Evolutionary conservation across 2,329 filamentous ascomycete genomes (phyloP).

Genomic region (Calcarisporium arbuscula): DNA sequence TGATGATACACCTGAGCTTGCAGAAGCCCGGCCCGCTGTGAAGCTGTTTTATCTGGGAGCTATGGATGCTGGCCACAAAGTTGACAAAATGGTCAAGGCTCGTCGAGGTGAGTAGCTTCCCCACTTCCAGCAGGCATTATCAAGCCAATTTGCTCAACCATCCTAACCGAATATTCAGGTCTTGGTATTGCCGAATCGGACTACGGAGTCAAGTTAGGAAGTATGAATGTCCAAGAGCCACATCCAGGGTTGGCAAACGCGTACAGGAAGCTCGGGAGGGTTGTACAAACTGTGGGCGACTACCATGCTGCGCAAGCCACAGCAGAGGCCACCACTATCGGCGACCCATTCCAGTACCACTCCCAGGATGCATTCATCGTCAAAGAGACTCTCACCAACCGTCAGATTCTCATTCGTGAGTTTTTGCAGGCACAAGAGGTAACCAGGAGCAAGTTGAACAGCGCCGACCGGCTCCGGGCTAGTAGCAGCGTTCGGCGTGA

Average conservation of each 20-base stretch:
- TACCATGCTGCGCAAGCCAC: constrained; percentile 95
- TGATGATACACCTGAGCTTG: constrained; percentile 91
- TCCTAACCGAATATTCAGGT: constrained; percentile 48
- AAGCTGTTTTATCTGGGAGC: constrained; percentile 93
- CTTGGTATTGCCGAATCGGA: constrained; percentile 89
- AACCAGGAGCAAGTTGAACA: constrained; percentile 74
- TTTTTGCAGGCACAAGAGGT: constrained; percentile 84
- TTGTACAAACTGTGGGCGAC: constrained; percentile 89
- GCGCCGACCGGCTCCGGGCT: constrained; percentile 82
- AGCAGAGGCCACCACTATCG: constrained; percentile 88
- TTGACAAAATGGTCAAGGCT: constrained; percentile 88
- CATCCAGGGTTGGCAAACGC: constrained; percentile 83
- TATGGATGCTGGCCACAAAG: constrained; percentile 96
- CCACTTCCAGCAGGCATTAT: background rate
- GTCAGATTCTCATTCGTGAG: constrained; percentile 91
- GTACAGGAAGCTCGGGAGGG: constrained; percentile 90
- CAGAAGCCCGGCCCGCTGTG: constrained; percentile 81
- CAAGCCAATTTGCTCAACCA: too few species aligned
- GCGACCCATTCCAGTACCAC: constrained; percentile 90
- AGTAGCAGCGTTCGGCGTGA: constrained; percentile 83
- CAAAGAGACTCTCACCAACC: constrained; percentile 95
- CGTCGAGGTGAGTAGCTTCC: constrained; percentile 62
- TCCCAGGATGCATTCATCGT: constrained; percentile 95
- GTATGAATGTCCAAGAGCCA: constrained; percentile 83
- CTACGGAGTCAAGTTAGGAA: constrained; percentile 81